Percentiles rank a stretch among this genome's conserved stretches.
These are phyloP conservation scores for Euphorbia lathyris DNA, from an alignment of 345 rosid genomes.

Conservation along the genomic window DNA sequence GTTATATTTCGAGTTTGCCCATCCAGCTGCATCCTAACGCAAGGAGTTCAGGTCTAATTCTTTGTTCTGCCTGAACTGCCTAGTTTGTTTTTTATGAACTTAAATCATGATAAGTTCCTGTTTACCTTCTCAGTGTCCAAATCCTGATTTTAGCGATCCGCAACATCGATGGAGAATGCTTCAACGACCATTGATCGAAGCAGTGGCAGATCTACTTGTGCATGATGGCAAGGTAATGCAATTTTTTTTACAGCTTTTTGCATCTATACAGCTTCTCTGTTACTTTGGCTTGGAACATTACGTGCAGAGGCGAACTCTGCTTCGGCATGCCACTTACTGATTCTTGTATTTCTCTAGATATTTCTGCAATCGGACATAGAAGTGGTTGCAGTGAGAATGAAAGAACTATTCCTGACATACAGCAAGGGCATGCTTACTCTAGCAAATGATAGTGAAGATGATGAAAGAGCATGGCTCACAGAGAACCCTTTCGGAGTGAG, in stretches of 20 bases:
- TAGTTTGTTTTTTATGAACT: not conserved
- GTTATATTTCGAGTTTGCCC: not conserved
- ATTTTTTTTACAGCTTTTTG: not conserved
- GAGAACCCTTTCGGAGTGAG: slow-evolving; percentile 64
- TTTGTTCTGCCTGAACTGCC: not conserved
- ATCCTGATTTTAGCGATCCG: slow-evolving; percentile 64
- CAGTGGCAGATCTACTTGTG: slow-evolving; percentile 51
- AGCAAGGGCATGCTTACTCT: slow-evolving; percentile 46
- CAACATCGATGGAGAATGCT: slow-evolving; percentile 69
- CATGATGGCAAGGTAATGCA: slow-evolving; percentile 51
- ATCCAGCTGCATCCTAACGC: not conserved
- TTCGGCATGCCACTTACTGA: not conserved
- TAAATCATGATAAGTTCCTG: not conserved
- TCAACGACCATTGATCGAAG: slow-evolving; percentile 58
- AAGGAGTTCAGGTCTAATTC: not conserved
- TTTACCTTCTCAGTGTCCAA: slow-evolving; percentile 51
- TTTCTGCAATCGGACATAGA: slow-evolving; percentile 66
- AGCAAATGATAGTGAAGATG: slow-evolving; percentile 15
- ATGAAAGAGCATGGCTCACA: slow-evolving; percentile 38
- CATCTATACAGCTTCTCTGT: not conserved
- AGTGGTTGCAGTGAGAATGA: slow-evolving; percentile 53
- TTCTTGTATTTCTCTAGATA: slow-evolving; percentile 32
- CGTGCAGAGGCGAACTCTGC: not conserved
- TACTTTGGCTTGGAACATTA: not conserved
- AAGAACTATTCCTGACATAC: slow-evolving; percentile 44